These are phyloP conservation scores for Cercospora zeae-maydis DNA, from an alignment of 2,329 filamentous ascomycete species.

Conservation along the genomic window DNA sequence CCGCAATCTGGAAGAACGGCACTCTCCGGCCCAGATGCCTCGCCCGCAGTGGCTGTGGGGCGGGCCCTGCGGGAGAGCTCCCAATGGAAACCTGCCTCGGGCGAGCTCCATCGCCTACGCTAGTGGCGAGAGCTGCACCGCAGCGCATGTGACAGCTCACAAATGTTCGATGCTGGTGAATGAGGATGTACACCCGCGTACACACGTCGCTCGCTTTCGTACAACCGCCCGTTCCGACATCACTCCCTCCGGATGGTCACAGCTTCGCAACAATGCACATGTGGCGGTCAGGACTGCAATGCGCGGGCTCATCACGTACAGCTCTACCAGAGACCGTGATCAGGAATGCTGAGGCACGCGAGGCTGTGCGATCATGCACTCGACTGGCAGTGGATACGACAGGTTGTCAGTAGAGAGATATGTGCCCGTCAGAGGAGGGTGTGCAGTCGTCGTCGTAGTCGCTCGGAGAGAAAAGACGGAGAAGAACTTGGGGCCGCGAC, in stretches of 20 bases:
- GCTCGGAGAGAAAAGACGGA: too few relatives aligned
- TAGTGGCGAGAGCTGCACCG: background rate
- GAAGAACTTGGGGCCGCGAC: too few relatives aligned
- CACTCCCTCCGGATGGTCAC: background rate
- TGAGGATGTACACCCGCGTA: background rate
- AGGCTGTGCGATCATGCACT: background rate
- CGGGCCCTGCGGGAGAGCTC: background rate
- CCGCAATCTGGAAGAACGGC: background rate
- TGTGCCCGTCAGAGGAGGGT: too few relatives aligned
- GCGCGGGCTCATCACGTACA: background rate
- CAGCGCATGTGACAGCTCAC: background rate
- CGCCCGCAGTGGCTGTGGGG: slow-evolving; percentile 1
- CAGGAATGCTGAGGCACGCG: background rate
- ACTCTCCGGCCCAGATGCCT: background rate
- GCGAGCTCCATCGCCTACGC: background rate
- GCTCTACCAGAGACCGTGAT: background rate
- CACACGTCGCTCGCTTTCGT: background rate
- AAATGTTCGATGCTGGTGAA: background rate
- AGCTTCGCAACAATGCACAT: background rate
- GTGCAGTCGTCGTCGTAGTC: too few relatives aligned
- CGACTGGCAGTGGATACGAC: background rate
- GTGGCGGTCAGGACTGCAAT: background rate
- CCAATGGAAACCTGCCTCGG: background rate
- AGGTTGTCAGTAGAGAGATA: background rate
- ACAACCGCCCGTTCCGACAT: background rate